These are phyloP conservation scores for Chlorella sp. DNA, from an alignment of 139 green algal genomes.

Conservation along the genomic window DNA sequence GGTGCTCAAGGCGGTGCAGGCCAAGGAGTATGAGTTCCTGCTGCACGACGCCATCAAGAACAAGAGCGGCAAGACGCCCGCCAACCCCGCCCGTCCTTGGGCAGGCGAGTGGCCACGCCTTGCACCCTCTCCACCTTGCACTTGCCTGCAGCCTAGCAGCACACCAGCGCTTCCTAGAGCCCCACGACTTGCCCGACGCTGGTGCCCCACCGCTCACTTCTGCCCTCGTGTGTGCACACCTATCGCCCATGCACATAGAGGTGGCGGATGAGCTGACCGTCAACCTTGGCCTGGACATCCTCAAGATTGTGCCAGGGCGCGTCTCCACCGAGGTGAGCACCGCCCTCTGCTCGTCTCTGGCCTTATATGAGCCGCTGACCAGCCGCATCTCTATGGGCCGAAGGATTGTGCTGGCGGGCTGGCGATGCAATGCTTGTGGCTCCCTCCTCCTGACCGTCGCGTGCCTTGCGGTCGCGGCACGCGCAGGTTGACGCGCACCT, in stretches of 20 bases:
- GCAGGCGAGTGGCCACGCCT: constrained; percentile 3
- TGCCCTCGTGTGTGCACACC: no score
- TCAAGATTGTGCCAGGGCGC: constrained; percentile 69
- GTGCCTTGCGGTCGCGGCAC: no score
- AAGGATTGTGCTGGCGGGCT: no score
- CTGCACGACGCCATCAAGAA: constrained; percentile 51
- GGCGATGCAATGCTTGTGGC: no score
- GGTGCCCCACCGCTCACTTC: neutral
- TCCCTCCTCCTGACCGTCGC: no score
- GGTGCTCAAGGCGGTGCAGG: constrained; percentile 66
- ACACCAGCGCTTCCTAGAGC: neutral
- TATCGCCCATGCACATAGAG: constrained; percentile 22
- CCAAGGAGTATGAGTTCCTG: constrained; percentile 54
- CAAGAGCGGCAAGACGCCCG: neutral
- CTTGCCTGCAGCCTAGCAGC: neutral
- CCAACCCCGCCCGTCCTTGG: neutral
- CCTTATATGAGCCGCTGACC: no score
- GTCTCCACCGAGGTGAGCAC: constrained; percentile 79
- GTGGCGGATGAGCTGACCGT: constrained; percentile 73
- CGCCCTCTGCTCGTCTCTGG: no score
- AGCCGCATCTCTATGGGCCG: no score
- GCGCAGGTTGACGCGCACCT: constrained; percentile 65
- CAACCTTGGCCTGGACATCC: constrained; percentile 66
- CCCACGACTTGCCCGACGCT: neutral
- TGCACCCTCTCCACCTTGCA: neutral